phyloP scores from a whole-genome alignment of 78 protist species.

The Acrasis kona region DNA sequence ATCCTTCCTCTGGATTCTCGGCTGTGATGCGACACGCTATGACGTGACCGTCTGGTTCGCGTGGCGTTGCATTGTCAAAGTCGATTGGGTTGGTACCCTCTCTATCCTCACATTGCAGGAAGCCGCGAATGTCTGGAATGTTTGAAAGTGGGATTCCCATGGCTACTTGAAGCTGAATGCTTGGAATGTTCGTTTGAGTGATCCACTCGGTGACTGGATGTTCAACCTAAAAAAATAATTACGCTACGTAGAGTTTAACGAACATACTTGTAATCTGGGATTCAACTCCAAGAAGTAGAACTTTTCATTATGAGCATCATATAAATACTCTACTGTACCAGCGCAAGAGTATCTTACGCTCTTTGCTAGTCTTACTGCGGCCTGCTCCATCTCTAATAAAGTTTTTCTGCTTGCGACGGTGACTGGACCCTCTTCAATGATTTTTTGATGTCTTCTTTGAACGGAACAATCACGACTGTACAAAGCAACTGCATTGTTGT shows the following conservation, averaged over 20 bases:
- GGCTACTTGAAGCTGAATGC: slow-evolving; percentile 86
- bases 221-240: too few species aligned
- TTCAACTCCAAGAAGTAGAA: slow-evolving; percentile 78
- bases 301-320: neutral
- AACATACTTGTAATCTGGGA: slow-evolving; percentile 74
- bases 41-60: slow-evolving; percentile 57
- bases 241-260: neutral
- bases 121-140: slow-evolving; percentile 77
- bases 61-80: slow-evolving; percentile 18
- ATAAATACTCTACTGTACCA: slow-evolving; percentile 89
- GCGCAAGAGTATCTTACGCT: slow-evolving; percentile 53
- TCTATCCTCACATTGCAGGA: slow-evolving; percentile 23
- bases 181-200: slow-evolving; percentile 77
- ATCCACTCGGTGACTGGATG: slow-evolving; percentile 78
- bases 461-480: slow-evolving; percentile 83
- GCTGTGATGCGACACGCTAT: slow-evolving; percentile 95
- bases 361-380: slow-evolving; percentile 64
- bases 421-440: slow-evolving; percentile 86
- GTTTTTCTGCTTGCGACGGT: slow-evolving; percentile 11
- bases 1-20: slow-evolving; percentile 94
- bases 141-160: slow-evolving; percentile 89
- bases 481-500: slow-evolving; percentile 53
- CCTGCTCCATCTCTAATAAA: slow-evolving; percentile 51
- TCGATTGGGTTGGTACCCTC: slow-evolving; percentile 25
- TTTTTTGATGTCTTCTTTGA: slow-evolving; percentile 83